Percentiles rank a stretch among this genome's conserved stretches.
Conservation (phyloP, 495 filamentous ascomycete genomes). For the Glutinoglossum americanum region DNA sequence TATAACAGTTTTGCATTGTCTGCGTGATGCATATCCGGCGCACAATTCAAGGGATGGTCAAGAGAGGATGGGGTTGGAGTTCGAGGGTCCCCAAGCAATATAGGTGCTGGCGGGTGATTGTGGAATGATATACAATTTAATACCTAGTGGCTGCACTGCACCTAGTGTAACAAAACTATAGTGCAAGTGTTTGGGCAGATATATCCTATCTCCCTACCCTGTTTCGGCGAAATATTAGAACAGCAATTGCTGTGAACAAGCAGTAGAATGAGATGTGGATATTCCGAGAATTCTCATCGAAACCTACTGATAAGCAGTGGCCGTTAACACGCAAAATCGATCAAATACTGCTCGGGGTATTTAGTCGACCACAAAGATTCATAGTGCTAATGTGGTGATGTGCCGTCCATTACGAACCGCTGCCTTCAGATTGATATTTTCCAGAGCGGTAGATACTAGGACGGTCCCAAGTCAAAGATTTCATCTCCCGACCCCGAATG, state of each 20-base stretch:
- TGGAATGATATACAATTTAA: too few relatives aligned
- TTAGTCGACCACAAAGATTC: background rate
- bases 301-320: background rate
- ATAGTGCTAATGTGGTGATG: background rate
- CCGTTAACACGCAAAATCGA: too few relatives aligned
- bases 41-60: background rate
- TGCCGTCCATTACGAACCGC: slow-evolving; percentile 38
- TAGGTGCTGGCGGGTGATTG: too few relatives aligned
- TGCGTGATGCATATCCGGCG: background rate
- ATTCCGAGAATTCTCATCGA: background rate
- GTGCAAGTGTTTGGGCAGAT: background rate
- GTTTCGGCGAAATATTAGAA: background rate
- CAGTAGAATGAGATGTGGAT: background rate
- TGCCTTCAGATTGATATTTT: slow-evolving; percentile 48
- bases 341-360: background rate
- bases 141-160: too few relatives aligned
- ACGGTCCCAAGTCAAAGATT: slow-evolving; percentile 27
- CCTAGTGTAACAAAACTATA: background rate
- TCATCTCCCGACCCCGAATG: slow-evolving; percentile 39
- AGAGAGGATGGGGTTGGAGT: too few relatives aligned
- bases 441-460: slow-evolving; percentile 96
- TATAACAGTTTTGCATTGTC: background rate
- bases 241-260: background rate
- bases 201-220: background rate
- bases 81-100: too few relatives aligned